Base-by-base conservation (phyloP, 768 basidiomycete genomes). In the Xanthoconium stramineum region DNA sequence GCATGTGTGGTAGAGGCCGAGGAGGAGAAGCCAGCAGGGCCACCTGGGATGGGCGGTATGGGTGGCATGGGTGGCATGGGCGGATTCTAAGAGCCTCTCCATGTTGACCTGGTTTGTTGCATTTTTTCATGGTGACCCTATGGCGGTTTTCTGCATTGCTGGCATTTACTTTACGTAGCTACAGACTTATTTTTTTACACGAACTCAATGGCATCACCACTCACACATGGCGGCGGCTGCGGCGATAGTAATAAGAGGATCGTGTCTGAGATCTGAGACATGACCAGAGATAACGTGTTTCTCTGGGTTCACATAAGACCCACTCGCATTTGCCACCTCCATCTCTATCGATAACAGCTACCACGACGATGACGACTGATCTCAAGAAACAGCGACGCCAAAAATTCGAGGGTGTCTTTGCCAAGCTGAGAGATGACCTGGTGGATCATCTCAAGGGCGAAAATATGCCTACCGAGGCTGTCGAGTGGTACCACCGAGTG, bases 1-100 rank as follows among this genome's bases (percentile, higher is more conserved):
- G 88, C 84, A 40, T 90, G 91, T 69, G 83, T 98, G 39, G 94
- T 98, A 24, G 94, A 98, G 48, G 91, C 87, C 14, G 88, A 90
- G 61, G 94, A 97, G 68, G 83, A 89, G 61, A 80, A 88, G 48
- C 77, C 84, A 53, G 75, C 80, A 5, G 76, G 70, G 32, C 70
- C 71, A 67, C 81, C 80, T n/a, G 76, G 76, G 0, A 83, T 83
- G 81, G 81, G 80, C 1, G 84, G 83, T 8, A 85, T 83, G 79
- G 80, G 81, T 6, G 83, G 83, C 5, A 82, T 82, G 80, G 75
- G 75, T 17, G 76, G 77, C 28, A 84, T 83, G 81, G 78, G 78
- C 17, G 78, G 78, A 20, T 80, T 78, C 70, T 78, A 68, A 72
- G 59, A n/a, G n/a, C n/a, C n/a, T n/a, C n/a, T n/a, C n/a, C n/a